Base-by-base conservation (phyloP, 306 rosid genomes). In the Fragaria ananassa region DNA sequence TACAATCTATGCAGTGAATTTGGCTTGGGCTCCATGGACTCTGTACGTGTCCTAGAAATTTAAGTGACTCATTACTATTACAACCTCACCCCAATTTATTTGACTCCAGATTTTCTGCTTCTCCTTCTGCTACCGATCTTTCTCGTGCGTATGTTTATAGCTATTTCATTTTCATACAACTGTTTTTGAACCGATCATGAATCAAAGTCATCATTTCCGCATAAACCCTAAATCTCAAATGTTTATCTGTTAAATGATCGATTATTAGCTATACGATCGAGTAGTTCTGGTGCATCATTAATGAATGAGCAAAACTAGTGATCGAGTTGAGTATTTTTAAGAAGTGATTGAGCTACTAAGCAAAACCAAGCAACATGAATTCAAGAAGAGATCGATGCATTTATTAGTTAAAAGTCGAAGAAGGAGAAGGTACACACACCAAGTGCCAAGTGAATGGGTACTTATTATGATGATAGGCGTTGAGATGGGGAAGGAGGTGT, bases 391-490 rank as follows among this genome's bases (percentile, higher is more conserved):
- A 42, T 29, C 31, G 31, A 29, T 39, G 42, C 1, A 39, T 39
- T 5, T 11, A 58, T 79, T 74, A 68, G 84, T 54, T 60, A 18
- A 60, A 73, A 69, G 82, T 62, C 72, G 15, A 66, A 42, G 10
- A 72, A 44, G 47, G 47, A 78, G 66, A 72, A 34, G 50, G 35
- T 19, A 47, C 7, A 76, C 7, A 76, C 77, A 29, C 13, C 78
- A 61, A 74, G 63, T 74, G 46, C 72, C 14, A 72, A 75, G 75
- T 47, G 44, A 46, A 39, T 2, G 45, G 60, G 69, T 72, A 76
- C 47, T 85, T 73, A 85, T 73, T 89, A 78, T 82, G 64, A 86
- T 70, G 93, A 80, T 72, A 85, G 93, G 91, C 88, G 90, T 88
- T 82, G 93, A 77, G 82, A 78, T 74, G 56, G 72, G 62, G 46